These are phyloP conservation scores for Aegilops sharonensis DNA, from an alignment of 176 grass and related monocot genomes.

Conservation along the genomic window DNA sequence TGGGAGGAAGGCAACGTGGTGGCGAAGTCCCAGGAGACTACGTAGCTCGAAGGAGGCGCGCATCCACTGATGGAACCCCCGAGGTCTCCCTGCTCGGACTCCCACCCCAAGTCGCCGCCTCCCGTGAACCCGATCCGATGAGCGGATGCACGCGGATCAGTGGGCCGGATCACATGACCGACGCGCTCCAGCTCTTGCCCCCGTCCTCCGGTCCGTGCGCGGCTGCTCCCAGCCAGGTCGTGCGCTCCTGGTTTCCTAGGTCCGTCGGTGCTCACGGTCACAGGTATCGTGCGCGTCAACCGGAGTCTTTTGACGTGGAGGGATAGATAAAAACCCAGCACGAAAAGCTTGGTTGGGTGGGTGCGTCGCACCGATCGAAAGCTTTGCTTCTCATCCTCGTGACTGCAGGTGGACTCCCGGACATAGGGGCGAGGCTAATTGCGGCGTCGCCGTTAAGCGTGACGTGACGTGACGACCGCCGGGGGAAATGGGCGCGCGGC, in stretches of 20 bases:
- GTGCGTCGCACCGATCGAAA: neutral
- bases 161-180: neutral
- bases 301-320: neutral
- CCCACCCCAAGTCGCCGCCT: neutral
- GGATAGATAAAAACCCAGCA: neutral
- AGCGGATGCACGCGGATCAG: neutral
- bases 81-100: neutral
- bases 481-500: neutral
- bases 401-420: neutral
- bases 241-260: no score
- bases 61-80: neutral
- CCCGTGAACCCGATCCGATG: neutral
- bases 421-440: neutral
- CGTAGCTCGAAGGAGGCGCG: neutral
- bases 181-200: neutral
- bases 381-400: neutral
- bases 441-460: neutral
- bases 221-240: neutral
- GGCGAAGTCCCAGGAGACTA: neutral
- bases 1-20: neutral
- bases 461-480: neutral
- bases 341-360: neutral
- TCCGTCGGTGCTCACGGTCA: neutral
- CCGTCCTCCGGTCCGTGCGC: neutral
- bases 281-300: neutral